Conservation (phyloP, 345 rosid genomes). For the Melaleuca alternifolia region DNA sequence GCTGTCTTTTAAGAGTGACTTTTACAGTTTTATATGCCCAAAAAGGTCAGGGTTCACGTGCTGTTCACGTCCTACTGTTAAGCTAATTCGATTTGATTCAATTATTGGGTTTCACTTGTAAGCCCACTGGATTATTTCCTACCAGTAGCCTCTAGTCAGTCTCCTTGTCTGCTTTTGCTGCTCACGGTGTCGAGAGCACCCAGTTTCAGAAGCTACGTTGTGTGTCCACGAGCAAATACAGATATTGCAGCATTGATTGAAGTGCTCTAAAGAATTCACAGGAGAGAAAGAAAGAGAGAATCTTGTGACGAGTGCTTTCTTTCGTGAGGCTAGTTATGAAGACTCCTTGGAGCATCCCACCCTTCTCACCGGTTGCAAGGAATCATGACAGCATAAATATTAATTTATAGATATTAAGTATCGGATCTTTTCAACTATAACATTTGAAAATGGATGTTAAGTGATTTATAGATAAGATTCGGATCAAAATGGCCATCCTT, state of each 20-base stretch:
- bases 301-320: background rate
- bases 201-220: background rate
- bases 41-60: background rate
- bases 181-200: background rate
- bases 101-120: background rate
- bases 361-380: background rate
- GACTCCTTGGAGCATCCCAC: background rate
- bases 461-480: background rate
- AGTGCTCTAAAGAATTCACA: background rate
- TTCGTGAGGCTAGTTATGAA: background rate
- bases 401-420: background rate
- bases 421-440: background rate
- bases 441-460: background rate
- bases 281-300: background rate
- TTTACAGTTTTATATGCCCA: background rate
- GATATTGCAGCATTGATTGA: background rate
- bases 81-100: background rate
- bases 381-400: background rate
- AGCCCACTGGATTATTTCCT: background rate
- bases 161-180: background rate
- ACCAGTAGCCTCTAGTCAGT: background rate
- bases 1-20: background rate
- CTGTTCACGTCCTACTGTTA: background rate
- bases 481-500: background rate
- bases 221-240: background rate